phyloP scores from a whole-genome alignment of 2,329 filamentous ascomycete species.

The Epichloe typhina region DNA sequence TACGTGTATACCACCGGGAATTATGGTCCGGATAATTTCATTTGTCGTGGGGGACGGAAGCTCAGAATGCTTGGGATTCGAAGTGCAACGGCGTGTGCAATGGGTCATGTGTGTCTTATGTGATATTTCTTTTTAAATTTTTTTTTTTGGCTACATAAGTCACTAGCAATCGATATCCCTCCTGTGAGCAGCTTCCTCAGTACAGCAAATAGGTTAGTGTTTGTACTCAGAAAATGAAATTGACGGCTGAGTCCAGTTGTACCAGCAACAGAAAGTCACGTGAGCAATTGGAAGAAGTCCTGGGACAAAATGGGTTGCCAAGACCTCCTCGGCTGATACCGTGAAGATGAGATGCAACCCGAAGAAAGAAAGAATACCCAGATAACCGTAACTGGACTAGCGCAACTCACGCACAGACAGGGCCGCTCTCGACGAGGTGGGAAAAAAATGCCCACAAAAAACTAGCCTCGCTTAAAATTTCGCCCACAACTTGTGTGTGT shows the following conservation, averaged over 20 bases:
- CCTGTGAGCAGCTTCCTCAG: slow-evolving; percentile 5
- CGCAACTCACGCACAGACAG: slow-evolving; percentile 12
- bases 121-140: neutral
- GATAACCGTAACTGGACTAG: slow-evolving; percentile 6
- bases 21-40: slow-evolving; percentile 8
- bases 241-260: neutral
- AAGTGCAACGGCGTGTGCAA: slow-evolving; percentile 1
- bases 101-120: neutral
- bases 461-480: slow-evolving; percentile 26
- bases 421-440: neutral
- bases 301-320: neutral
- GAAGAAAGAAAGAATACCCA: neutral
- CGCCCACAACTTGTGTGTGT: slow-evolving; percentile 21
- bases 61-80: neutral
- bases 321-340: neutral
- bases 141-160: slow-evolving; percentile 16
- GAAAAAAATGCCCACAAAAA: slow-evolving; percentile 1
- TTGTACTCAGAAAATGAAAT: neutral
- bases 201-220: neutral
- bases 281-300: neutral
- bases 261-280: neutral
- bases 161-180: slow-evolving; percentile 16
- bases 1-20: slow-evolving; percentile 5
- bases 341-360: slow-evolving; percentile 6
- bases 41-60: slow-evolving; percentile 6